Conservation (phyloP, 2,329 filamentous ascomycete genomes). For the Mariannaea elegans region DNA sequence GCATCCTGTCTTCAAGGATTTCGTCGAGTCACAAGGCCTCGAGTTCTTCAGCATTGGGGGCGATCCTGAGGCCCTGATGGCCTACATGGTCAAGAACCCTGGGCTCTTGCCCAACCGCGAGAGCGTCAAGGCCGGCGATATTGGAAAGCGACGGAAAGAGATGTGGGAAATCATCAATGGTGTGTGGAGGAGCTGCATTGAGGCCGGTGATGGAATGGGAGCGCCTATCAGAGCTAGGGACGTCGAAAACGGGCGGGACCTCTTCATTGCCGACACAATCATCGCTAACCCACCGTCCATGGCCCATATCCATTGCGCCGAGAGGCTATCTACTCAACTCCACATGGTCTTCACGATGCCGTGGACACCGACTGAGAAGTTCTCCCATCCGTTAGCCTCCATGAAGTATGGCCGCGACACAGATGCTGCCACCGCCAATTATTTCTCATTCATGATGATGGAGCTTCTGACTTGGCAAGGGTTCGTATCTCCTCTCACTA, state of each 20-base stretch:
- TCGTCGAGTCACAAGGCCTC: slow-evolving; percentile 60
- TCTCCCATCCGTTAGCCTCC: slow-evolving; percentile 49
- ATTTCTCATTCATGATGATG: slow-evolving; percentile 56
- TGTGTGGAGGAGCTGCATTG: slow-evolving; percentile 49
- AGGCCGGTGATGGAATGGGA: slow-evolving; percentile 46
- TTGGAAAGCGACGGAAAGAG: slow-evolving; percentile 46
- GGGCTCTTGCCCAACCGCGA: slow-evolving; percentile 48
- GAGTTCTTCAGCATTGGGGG: slow-evolving; percentile 68
- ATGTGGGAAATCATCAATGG: slow-evolving; percentile 51
- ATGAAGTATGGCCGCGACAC: slow-evolving; percentile 37
- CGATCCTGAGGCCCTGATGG: slow-evolving; percentile 59
- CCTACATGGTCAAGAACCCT: slow-evolving; percentile 53
- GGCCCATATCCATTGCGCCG: slow-evolving; percentile 61
- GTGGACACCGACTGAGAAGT: slow-evolving; percentile 67
- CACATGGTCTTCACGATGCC: slow-evolving; percentile 72
- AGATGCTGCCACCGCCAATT: slow-evolving; percentile 36
- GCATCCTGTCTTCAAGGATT: slow-evolving; percentile 61
- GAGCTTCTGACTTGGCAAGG: slow-evolving; percentile 82
- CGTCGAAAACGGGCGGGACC: slow-evolving; percentile 40
- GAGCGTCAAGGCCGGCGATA: slow-evolving; percentile 48
- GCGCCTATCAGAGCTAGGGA: slow-evolving; percentile 38
- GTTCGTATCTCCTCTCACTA: slow-evolving; percentile 29
- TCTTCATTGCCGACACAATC: slow-evolving; percentile 63
- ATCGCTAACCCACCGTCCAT: slow-evolving; percentile 64
- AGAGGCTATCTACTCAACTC: slow-evolving; percentile 58